These are phyloP conservation scores for Hebeloma cylindrosporum DNA, from an alignment of 768 basidiomycete species.

Conservation along the genomic window DNA sequence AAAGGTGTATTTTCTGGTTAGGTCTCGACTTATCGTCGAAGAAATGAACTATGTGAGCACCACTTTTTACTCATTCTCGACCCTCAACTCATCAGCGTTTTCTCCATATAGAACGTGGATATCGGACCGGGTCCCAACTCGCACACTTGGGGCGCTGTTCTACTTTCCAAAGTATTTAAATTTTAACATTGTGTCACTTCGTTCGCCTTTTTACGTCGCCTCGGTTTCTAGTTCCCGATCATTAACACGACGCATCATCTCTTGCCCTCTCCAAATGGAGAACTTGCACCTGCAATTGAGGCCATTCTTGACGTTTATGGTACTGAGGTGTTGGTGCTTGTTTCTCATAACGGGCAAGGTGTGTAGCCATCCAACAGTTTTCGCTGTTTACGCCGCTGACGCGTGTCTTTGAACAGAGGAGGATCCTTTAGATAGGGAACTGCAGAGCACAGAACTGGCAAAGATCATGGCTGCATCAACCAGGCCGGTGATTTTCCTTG, in stretches of 20 bases:
- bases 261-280: conserved; percentile 81
- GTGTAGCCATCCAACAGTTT: neutral
- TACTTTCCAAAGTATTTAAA: conserved; percentile 67
- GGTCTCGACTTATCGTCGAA: conserved; percentile 74
- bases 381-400: neutral
- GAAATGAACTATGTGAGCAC: conserved; percentile 82
- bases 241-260: conserved; percentile 83
- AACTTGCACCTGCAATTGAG: conserved; percentile 88
- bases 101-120: conserved; percentile 69
- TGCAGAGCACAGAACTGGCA: conserved; percentile 80
- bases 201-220: neutral
- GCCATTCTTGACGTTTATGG: conserved; percentile 81
- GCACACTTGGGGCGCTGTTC: conserved; percentile 86
- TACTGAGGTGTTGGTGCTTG: conserved; percentile 76
- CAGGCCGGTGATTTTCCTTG: conserved; percentile 75
- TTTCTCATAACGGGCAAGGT: conserved; percentile 93
- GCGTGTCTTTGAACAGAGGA: conserved; percentile 55
- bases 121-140: conserved; percentile 85
- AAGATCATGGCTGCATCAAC: conserved; percentile 76
- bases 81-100: neutral
- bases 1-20: conserved; percentile 26
- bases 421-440: conserved; percentile 82
- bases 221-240: conserved; percentile 74
- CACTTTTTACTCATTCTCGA: conserved; percentile 11
- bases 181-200: neutral